Base-by-base conservation (phyloP, 2,329 filamentous ascomycete genomes). In the Hypoxylon sp. region DNA sequence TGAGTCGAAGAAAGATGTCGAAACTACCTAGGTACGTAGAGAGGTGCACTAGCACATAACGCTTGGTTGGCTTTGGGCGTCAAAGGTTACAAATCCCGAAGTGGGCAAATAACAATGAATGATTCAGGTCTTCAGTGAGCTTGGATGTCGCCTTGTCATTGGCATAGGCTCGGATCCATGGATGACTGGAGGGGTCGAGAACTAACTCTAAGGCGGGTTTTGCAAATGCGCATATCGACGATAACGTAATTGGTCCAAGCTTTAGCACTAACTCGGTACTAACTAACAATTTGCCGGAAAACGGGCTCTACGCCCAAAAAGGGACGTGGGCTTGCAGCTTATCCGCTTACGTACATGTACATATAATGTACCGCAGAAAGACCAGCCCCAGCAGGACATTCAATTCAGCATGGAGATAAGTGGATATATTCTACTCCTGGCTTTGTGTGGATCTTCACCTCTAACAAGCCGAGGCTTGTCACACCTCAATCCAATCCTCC, bases 161-260 rank as follows among this genome's bases (percentile, higher is more conserved):
- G 46, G 38, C 41, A 60, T 45, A 48, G 38, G 38, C 19, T 48
- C 34, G 21, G 36, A n/a, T n/a, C n/a, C n/a, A n/a, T n/a, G n/a
- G n/a, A 21, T 48, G 50, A 57, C 43, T 61, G 48, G 57, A 61
- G 57, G 57, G 61, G 51, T 5, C 48, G 49, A 62, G 46, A 52
- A 23, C 41, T 53, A 41, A 57, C 49, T 57, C 45, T 56, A 13
- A 32, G 30, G 59, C 38, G 48, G 51, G 28, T 34, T 23, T 46
- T 61, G 51, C 5, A 69, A 59, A 66, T 64, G 32, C n/a, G 30
- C n/a, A 70, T 68, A 63, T 71, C 63, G 49, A 60, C 50, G 49
- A 65, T 71, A 62, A 62, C 63, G 66, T 73, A 59, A 73, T 74
- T 75, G 72, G 72, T 28, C 58, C 21, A 38, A 68, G 64, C 55